Evolutionary conservation across 345 rosid species (phyloP).

Genomic region (Dovyalis caffra): DNA sequence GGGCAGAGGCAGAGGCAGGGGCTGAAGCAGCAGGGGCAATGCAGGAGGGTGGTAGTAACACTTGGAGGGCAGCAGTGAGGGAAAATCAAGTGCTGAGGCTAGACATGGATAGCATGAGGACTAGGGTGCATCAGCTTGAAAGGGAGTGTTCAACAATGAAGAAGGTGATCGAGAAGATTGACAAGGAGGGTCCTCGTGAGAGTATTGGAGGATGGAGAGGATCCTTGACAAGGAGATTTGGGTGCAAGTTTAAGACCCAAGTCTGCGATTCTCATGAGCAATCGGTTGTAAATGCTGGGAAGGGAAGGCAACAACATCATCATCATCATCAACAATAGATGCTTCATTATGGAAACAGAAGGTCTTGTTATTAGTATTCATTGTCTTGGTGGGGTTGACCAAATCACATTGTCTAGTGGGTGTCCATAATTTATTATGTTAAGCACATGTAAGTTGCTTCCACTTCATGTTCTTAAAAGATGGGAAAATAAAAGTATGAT

Average conservation of each 20-base stretch:
- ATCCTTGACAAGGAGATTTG: constrained; percentile 53
- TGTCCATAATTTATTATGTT: constrained; percentile 10
- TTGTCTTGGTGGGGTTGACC: constrained; percentile 6
- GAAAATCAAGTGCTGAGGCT: constrained; percentile 93
- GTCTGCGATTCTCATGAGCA: constrained; percentile 93
- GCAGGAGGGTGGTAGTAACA: constrained; percentile 26
- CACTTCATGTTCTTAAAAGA: constrained; percentile 3
- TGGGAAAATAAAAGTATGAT: background rate
- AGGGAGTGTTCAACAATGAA: constrained; percentile 85
- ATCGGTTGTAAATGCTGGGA: constrained; percentile 51
- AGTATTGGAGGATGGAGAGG: constrained; percentile 42
- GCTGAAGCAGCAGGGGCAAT: constrained; percentile 25
- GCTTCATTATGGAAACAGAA: background rate
- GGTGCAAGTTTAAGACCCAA: constrained; percentile 93
- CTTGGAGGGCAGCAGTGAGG: constrained; percentile 75
- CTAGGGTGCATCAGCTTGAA: constrained; percentile 84
- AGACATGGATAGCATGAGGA: constrained; percentile 98
- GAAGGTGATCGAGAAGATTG: constrained; percentile 79
- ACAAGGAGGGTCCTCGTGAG: constrained; percentile 37
- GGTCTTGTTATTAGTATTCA: background rate
- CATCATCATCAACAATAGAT: constrained; percentile 37
- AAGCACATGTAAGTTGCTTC: constrained; percentile 7
- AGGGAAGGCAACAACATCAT: constrained; percentile 33
- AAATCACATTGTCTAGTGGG: background rate
- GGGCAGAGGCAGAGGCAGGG: constrained; percentile 8